These are phyloP conservation scores for Xeromyces bisporus DNA, from an alignment of 495 filamentous ascomycete genomes.

Conservation along the genomic window DNA sequence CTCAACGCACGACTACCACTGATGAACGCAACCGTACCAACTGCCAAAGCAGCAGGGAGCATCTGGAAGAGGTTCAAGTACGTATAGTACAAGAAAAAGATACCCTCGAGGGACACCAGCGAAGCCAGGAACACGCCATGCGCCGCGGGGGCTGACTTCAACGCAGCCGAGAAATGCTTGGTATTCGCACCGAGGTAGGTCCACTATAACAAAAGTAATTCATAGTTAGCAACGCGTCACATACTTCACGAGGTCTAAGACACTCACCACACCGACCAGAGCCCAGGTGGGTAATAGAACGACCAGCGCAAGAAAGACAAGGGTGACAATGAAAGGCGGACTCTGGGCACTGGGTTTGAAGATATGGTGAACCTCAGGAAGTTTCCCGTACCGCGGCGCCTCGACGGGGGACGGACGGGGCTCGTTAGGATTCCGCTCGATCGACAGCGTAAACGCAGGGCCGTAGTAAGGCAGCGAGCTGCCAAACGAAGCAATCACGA, in stretches of 20 bases:
- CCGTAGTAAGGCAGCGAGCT: slow-evolving; percentile 44
- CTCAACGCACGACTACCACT: slow-evolving; percentile 83
- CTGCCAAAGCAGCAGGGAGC: slow-evolving; percentile 51
- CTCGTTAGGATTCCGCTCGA: slow-evolving; percentile 42
- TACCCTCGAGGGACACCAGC: slow-evolving; percentile 67
- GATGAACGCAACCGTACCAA: slow-evolving; percentile 57
- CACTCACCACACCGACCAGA: slow-evolving; percentile 52
- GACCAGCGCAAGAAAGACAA: slow-evolving; percentile 59
- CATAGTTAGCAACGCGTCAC: background rate
- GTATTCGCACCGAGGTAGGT: slow-evolving; percentile 67
- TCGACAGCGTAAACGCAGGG: slow-evolving; percentile 48
- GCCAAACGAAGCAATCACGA: slow-evolving; percentile 81
- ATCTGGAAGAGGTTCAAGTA: slow-evolving; percentile 87
- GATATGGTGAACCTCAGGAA: slow-evolving; percentile 75
- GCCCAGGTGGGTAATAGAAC: slow-evolving; percentile 46
- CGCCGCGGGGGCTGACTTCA: slow-evolving; percentile 54
- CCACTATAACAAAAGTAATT: slow-evolving; percentile 39
- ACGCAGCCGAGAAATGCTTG: slow-evolving; percentile 56
- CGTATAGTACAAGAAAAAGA: slow-evolving; percentile 91
- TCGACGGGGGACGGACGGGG: slow-evolving; percentile 38
- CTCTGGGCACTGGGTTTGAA: slow-evolving; percentile 66
- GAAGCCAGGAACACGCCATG: slow-evolving; percentile 72
- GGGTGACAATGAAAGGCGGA: slow-evolving; percentile 65
- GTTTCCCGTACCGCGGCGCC: slow-evolving; percentile 64
- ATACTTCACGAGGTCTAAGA: background rate